A percentile compares a stretch with the other conserved stretches of the same genome.
phyloP scores from a whole-genome alignment of 179 eudicot species.

The Dionaea muscipula region DNA sequence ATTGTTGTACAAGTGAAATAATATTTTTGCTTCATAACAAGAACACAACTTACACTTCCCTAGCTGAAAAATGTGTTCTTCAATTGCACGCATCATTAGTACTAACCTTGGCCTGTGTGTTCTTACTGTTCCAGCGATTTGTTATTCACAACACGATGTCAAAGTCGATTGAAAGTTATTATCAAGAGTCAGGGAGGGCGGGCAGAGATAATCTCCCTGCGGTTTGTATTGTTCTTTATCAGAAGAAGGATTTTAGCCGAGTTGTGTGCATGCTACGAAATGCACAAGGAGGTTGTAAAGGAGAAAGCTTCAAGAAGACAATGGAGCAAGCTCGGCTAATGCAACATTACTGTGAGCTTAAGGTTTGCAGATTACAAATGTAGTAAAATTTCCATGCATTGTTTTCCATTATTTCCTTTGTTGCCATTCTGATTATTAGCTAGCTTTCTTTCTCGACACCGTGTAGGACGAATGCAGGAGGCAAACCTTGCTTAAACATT shows the following conservation, averaged over 20 bases:
- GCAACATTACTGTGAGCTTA: conserved; percentile 78
- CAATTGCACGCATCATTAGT: too few species aligned
- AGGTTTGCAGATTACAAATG: conserved; percentile 32
- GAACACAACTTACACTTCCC: too few species aligned
- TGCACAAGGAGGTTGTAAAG: conserved; percentile 49
- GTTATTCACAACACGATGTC: conserved; percentile 93
- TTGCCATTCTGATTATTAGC: neutral
- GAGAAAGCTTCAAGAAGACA: conserved; percentile 52
- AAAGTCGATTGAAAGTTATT: conserved; percentile 91
- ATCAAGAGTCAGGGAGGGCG: conserved; percentile 98
- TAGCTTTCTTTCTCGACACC: conserved; percentile 3
- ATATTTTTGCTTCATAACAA: too few species aligned
- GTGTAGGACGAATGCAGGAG: conserved; percentile 76
- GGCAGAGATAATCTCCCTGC: conserved; percentile 88
- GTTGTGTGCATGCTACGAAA: conserved; percentile 86
- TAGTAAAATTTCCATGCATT: neutral
- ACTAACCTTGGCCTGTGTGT: conserved; percentile 3
- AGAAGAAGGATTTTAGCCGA: conserved; percentile 92
- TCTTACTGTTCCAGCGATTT: conserved; percentile 53
- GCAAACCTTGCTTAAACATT: conserved; percentile 65
- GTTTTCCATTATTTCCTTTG: neutral
- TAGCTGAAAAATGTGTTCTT: too few species aligned
- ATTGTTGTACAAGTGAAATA: too few species aligned
- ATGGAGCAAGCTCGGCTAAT: conserved; percentile 91
- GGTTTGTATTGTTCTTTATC: conserved; percentile 55